Evolutionary conservation across 192 early-diverging fungal species (phyloP).

Genomic region (Ambispora gerdemannii): DNA sequence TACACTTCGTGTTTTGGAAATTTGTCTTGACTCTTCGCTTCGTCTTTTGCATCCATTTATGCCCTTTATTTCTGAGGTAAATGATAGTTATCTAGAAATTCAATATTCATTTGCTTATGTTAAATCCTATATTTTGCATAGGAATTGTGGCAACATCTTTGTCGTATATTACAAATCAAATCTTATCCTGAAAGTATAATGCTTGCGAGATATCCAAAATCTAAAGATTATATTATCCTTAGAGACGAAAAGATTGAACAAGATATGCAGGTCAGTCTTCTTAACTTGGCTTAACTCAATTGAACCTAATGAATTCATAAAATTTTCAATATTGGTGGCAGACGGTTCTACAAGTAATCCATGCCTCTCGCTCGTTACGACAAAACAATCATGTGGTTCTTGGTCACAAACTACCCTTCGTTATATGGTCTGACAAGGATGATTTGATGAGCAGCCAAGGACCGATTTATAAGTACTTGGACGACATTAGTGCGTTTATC

Average conservation of each 20-base stretch:
- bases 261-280: slow-evolving; percentile 45
- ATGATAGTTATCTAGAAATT: background rate
- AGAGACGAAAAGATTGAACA: slow-evolving; percentile 43
- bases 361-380: slow-evolving; percentile 51
- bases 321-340: background rate
- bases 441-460: slow-evolving; percentile 34
- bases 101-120: background rate
- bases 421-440: slow-evolving; percentile 40
- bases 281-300: background rate
- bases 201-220: slow-evolving; percentile 45
- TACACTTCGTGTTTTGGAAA: slow-evolving; percentile 56
- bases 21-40: slow-evolving; percentile 72
- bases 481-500: slow-evolving; percentile 40
- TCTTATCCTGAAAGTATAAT: slow-evolving; percentile 41
- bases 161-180: background rate
- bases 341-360: slow-evolving; percentile 46
- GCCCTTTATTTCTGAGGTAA: slow-evolving; percentile 95
- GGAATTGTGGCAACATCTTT: slow-evolving; percentile 54
- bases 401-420: slow-evolving; percentile 44
- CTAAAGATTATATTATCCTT: slow-evolving; percentile 31
- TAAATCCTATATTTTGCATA: slow-evolving; percentile 24
- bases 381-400: slow-evolving; percentile 51
- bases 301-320: background rate
- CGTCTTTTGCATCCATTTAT: slow-evolving; percentile 93
- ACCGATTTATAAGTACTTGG: slow-evolving; percentile 34